Evolutionary conservation across 306 rosid genomes (phyloP), one percentile per base, ranked within the genome.

Genomic region (Dryas octopetala): DNA sequence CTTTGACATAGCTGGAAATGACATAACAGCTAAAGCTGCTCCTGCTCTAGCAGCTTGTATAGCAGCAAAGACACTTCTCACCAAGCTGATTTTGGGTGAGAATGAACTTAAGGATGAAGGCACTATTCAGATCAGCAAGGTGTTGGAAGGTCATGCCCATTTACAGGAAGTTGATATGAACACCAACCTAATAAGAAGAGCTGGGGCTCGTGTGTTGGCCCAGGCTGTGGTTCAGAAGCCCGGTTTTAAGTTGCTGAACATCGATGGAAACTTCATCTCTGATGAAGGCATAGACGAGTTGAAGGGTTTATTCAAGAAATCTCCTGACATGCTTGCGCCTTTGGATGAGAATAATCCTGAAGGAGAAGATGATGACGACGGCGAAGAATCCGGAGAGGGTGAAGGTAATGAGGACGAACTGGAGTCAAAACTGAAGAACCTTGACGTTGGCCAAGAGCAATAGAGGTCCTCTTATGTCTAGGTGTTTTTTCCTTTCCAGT

Each of bases 81-180:
- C 74, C 66, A 88, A 88, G 87, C 85, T 96, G 89, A 88, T 59
- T 81, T 82, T 96, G 77, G 68, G 88, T 40, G 99, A 96, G 86
- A 96, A 96, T 83, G 97, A 89, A 79, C 91, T 96, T 45, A 91
- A 87, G 87, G 98, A 96, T 70, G 92, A 89, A 79, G 99, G 99
- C 64, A 75, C 92, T 54, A 89, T 88, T 72, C 87, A 78, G 77
- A 74, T 96, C 62, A 79, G 90, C 55, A 78, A 89, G 82, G 92
- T 88, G 14, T 65, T 96, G 57, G 96, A 84, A 78, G 88, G 86
- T 70, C 97, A 28, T 76, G 44, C 9, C 74, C 78, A 80, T 14
- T 78, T 96, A 66, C 87, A 83, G 83, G 92, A 92, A 84, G 78
- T 92, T n/a, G 99, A 96, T 86, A 71, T 96, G 62, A 92, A 89